Evolutionary conservation across 805 yeast species (phyloP).

Genomic region (Aciculoconidium aculeatum): DNA sequence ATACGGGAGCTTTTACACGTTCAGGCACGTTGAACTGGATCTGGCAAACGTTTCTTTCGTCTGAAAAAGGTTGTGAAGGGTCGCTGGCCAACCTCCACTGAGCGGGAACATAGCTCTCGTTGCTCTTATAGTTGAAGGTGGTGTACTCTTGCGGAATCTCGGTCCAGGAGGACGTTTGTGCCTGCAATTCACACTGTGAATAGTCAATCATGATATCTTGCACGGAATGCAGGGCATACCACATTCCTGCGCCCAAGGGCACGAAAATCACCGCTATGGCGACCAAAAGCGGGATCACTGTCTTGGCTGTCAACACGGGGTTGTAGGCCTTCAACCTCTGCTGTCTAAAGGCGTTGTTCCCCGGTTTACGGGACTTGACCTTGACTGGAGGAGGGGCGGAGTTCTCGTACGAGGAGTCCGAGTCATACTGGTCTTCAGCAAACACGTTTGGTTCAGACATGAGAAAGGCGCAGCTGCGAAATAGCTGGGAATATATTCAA

Average conservation of each 20-base stretch:
- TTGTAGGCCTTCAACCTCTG: slow-evolving; percentile 49
- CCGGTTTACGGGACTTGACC: slow-evolving; percentile 57
- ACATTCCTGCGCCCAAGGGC: slow-evolving; percentile 44
- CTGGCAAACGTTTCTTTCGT: slow-evolving; percentile 43
- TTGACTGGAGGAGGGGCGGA: slow-evolving; percentile 22
- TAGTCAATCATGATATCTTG: slow-evolving; percentile 39
- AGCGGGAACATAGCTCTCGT: slow-evolving; percentile 13
- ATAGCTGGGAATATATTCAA: neutral
- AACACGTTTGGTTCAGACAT: slow-evolving; percentile 1
- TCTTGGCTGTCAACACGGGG: slow-evolving; percentile 37
- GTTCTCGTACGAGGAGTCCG: slow-evolving; percentile 38
- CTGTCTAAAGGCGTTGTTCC: slow-evolving; percentile 52
- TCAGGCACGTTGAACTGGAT: slow-evolving; percentile 35
- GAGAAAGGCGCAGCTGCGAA: neutral
- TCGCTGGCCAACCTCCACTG: slow-evolving; percentile 35
- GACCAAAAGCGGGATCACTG: slow-evolving; percentile 36
- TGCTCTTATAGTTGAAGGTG: slow-evolving; percentile 28
- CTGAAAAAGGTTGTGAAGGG: slow-evolving; percentile 41
- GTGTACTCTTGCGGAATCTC: slow-evolving; percentile 35
- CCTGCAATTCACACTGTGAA: slow-evolving; percentile 34
- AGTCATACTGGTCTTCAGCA: slow-evolving; percentile 19
- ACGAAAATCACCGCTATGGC: slow-evolving; percentile 34
- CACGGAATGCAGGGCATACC: slow-evolving; percentile 35
- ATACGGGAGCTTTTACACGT: slow-evolving; percentile 33
- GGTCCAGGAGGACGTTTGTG: slow-evolving; percentile 26